Evolutionary conservation across 768 basidiomycete genomes (phyloP).

Genomic region (Collybiopsis confluens): DNA sequence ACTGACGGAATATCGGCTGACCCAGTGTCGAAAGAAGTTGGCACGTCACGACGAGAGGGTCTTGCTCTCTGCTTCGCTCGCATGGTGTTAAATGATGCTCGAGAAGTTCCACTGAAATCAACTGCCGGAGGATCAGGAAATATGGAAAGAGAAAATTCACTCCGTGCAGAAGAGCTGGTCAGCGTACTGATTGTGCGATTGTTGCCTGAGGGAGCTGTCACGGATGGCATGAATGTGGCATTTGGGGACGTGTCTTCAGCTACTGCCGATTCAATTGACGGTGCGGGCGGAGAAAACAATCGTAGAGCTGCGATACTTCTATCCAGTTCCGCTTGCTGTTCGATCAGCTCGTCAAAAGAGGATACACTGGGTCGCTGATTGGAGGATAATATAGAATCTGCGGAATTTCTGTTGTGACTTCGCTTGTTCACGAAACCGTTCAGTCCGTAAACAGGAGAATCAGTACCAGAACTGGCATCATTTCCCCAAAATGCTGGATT

Average conservation of each 20-base stretch:
- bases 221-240: too few species aligned
- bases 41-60: constrained; percentile 1
- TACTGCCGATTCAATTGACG: neutral
- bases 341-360: constrained; percentile 49
- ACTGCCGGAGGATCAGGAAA: constrained; percentile 62
- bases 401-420: constrained; percentile 5
- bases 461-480: constrained; percentile 13
- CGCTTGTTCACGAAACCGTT: constrained; percentile 27
- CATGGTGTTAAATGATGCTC: neutral
- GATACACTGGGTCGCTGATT: constrained; percentile 21
- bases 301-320: constrained; percentile 57
- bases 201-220: neutral
- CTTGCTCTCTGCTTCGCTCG: neutral
- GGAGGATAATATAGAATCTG: constrained; percentile 5
- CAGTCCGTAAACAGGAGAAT: constrained; percentile 45
- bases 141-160: constrained; percentile 66
- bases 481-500: neutral
- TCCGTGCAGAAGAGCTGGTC: constrained; percentile 17
- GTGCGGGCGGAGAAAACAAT: constrained; percentile 31
- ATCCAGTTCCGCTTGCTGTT: constrained; percentile 63
- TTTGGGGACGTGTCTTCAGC: constrained; percentile 10
- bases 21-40: neutral
- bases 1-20: constrained; percentile 7
- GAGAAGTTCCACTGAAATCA: constrained; percentile 6
- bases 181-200: neutral